Base-by-base conservation (phyloP, 805 yeast species). In the Saccharomyces mikatae region DNA sequence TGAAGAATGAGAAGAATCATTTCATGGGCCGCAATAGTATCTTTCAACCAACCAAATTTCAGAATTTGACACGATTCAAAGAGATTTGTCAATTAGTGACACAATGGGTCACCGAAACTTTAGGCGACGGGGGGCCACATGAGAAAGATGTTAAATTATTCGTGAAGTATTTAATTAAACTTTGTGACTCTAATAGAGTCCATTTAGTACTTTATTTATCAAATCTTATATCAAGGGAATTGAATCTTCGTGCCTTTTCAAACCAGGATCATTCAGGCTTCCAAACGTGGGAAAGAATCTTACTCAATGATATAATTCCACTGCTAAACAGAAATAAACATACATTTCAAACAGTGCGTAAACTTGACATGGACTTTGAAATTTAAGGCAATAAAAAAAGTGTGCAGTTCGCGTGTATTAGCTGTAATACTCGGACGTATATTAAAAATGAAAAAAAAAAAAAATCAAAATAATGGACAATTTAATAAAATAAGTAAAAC, bases 141-240 rank as follows among this genome's bases (percentile, higher is more conserved):
- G 57, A 51, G 6, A 74, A 68, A 31, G 83, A 79, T 56, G 58
- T 74, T 1, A 59, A 57, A 11, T 54, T 73, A 24, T 75, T 79
- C 47, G 65, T 66, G 31, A 58, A 55, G 11, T 78, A 70, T 58
- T 52, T 78, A 41, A 50, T 56, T 5, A 60, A 59, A 11, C 56
- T 77, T 10, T 58, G 66, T 5, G 57, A 54, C 11, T 49, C 66
- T 8, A 71, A 72, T 54, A 54, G 62, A 47, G 58, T 69, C 1
- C 65, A 62, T 54, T 49, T 65, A 26, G 59, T 60, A 17, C 55
- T 68, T 50, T 57, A 61, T 32, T 56, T 66, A 8, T 52, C 65
- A 1, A 60, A 61, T 41, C 50, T 62, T 36, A 57, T 68, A 21
- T 62, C 69, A 4, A 55, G 53, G 4, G 52, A 54, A 30, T 52